These are phyloP conservation scores for Acer campestre DNA, from an alignment of 345 rosid genomes.

Conservation along the genomic window DNA sequence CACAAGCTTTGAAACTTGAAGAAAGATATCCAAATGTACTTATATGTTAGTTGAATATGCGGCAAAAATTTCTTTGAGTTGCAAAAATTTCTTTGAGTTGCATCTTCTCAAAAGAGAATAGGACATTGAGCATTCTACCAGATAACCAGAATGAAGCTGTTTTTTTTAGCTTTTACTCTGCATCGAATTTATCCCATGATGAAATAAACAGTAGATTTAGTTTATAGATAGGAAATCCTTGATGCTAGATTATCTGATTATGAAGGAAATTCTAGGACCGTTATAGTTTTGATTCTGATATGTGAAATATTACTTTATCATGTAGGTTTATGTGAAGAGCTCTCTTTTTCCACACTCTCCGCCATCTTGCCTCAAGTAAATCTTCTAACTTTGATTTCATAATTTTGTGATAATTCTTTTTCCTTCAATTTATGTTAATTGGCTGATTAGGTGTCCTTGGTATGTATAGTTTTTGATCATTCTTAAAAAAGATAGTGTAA, in stretches of 20 bases:
- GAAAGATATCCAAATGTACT: background rate
- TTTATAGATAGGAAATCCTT: background rate
- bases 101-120: background rate
- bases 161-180: background rate
- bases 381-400: conserved; percentile 11
- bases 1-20: background rate
- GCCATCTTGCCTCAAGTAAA: conserved; percentile 76
- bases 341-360: conserved; percentile 78
- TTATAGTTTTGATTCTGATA: conserved; percentile 16
- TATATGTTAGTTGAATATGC: background rate
- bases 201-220: background rate
- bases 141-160: background rate
- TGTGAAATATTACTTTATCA: background rate
- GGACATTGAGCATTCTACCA: background rate
- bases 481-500: background rate
- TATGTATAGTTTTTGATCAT: background rate
- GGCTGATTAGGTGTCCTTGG: background rate
- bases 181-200: background rate
- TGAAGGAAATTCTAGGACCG: background rate
- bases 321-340: conserved; percentile 82
- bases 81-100: background rate
- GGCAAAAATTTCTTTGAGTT: background rate
- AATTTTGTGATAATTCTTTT: background rate
- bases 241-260: background rate
- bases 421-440: background rate